Conservation (phyloP, 1,284 basidiomycete genomes). For the Heterobasidion occidentale region DNA sequence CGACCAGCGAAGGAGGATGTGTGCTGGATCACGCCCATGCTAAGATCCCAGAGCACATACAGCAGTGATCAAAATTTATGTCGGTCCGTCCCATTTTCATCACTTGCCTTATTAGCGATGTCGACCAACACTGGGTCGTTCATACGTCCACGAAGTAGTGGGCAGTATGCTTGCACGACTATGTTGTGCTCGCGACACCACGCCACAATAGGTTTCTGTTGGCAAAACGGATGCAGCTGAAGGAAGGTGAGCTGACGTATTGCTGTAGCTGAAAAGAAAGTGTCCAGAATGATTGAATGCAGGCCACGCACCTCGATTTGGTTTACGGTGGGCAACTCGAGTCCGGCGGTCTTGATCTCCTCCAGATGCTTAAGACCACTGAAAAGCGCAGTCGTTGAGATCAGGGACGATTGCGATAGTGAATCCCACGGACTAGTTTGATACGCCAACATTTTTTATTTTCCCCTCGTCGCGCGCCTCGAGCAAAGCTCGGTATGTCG, state of each 20-base stretch:
- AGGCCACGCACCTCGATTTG: slow-evolving; percentile 61
- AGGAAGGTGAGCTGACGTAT: neutral
- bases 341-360: slow-evolving; percentile 57
- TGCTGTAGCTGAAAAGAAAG: neutral
- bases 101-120: slow-evolving; percentile 55
- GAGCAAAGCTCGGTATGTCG: slow-evolving; percentile 35
- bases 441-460: slow-evolving; percentile 50
- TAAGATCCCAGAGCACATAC: slow-evolving; percentile 13
- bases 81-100: neutral
- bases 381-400: neutral
- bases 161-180: slow-evolving; percentile 73
- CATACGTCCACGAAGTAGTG: slow-evolving; percentile 57
- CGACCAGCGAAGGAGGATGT: slow-evolving; percentile 79
- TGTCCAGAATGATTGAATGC: neutral
- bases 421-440: slow-evolving; percentile 42
- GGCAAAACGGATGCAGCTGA: slow-evolving; percentile 79
- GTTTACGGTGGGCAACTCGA: slow-evolving; percentile 68
- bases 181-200: slow-evolving; percentile 70
- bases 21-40: slow-evolving; percentile 52
- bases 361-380: slow-evolving; percentile 75
- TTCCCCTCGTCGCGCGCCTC: slow-evolving; percentile 42
- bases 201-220: slow-evolving; percentile 70
- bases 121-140: slow-evolving; percentile 43
- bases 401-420: neutral
- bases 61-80: no score